Base-by-base conservation (phyloP, 257 asterid genomes). In the Rehmannia glutinosa region DNA sequence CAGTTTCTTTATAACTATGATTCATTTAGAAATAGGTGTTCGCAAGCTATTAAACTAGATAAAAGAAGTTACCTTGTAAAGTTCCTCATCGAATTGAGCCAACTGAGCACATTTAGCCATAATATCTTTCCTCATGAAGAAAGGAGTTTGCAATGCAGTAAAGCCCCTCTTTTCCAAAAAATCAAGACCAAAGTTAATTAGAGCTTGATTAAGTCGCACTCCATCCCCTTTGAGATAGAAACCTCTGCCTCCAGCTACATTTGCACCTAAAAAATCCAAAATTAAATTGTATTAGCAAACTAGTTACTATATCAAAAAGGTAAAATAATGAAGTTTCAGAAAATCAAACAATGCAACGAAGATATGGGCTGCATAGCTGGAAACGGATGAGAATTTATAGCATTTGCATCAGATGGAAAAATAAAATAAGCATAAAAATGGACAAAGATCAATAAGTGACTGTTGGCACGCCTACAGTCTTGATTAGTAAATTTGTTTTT, bases 61-160 rank as follows among this genome's bases (percentile, higher is more conserved):
- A 24, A 8, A 66, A 69, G 21, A 17, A 36, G 24, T 77, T 73
- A 87, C 98, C 96, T 87, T 87, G 80, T 92, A 92, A 65, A 89
- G 98, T 60, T 92, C 98, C 64, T 92, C 98, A 57, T 92, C 97
- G 64, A 92, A 92, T 58, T 92, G 98, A 21, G 95, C 84, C 74
- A 92, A 72, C 64, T 92, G 98, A 59, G 98, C 97, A 80, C 98
- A 90, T 71, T 86, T 92, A 20, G 83, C 93, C 98, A 92, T 90
- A 24, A 87, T 82, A 51, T 86, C 97, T 80, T 90, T 88, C 75
- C 88, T 83, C 95, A 92, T 89, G 81, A 92, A 90, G 78, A 84
- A 87, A 10, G 97, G 98, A 55, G 95, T 84, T 61, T 90, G 96
- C 74, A 92, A 66, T 6, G 80, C 76, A 16, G 81, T 77, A 67